These are phyloP conservation scores for Malassezia obtusa DNA, from an alignment of 1,284 basidiomycete species.

Conservation along the genomic window DNA sequence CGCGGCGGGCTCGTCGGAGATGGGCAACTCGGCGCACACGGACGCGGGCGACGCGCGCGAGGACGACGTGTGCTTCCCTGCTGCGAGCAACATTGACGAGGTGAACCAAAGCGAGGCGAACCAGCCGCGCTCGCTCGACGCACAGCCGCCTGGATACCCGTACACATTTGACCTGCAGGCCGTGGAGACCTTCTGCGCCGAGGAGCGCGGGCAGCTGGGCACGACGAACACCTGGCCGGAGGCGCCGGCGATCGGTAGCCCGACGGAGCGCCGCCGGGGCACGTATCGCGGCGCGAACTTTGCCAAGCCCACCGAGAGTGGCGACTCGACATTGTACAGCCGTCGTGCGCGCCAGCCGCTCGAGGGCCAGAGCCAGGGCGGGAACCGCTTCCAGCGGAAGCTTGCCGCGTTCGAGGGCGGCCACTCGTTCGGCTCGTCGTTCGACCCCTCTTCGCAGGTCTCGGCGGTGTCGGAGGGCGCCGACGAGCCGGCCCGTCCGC, in stretches of 20 bases:
- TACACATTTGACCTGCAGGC: conserved; percentile 40
- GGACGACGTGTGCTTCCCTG: conserved; percentile 47
- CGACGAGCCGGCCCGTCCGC: conserved; percentile 1
- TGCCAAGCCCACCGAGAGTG: conserved; percentile 25
- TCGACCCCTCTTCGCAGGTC: background rate
- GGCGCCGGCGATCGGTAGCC: conserved; percentile 20
- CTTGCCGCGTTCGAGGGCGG: conserved; percentile 79
- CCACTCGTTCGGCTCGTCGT: conserved; percentile 24
- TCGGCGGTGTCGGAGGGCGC: too few species aligned
- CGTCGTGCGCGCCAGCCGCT: conserved; percentile 35
- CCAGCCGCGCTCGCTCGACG: conserved; percentile 6
- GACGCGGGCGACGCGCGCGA: conserved; percentile 9
- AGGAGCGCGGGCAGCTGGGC: conserved; percentile 36
- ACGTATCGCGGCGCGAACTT: conserved; percentile 17
- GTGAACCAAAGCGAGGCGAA: conserved; percentile 10
- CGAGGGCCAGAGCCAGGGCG: conserved; percentile 23
- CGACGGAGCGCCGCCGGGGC: conserved; percentile 12
- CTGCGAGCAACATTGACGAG: conserved; percentile 19
- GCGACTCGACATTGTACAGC: conserved; percentile 44
- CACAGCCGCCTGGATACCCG: conserved; percentile 34
- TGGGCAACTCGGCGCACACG: conserved; percentile 8
- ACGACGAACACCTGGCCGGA: conserved; percentile 14
- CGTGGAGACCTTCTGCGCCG: conserved; percentile 37
- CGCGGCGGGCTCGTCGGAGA: background rate
- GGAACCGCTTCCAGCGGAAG: conserved; percentile 59